Evolutionary conservation across 164 flowering plant genomes (phyloP).

Genomic region (Magnolia kwangsiensis): DNA sequence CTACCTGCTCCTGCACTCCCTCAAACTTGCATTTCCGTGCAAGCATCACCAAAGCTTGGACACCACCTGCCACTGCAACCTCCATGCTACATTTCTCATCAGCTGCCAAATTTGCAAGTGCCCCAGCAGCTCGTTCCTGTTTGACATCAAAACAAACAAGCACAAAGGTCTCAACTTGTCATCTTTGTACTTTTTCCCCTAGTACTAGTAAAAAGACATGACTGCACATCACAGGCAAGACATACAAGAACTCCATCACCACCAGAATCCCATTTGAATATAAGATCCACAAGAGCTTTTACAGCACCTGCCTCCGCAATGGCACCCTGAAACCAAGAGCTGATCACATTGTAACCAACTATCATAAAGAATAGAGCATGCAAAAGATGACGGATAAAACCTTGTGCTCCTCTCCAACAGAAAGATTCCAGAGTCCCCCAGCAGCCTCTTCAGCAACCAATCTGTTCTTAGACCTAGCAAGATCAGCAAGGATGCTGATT

Average conservation of each 20-base stretch:
- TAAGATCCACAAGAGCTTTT: constrained; percentile 88
- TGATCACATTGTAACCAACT: neutral
- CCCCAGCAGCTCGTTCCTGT: constrained; percentile 98
- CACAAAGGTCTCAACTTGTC: neutral
- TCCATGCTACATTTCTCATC: constrained; percentile 97
- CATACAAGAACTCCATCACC: constrained; percentile 93
- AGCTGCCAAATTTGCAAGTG: constrained; percentile 96
- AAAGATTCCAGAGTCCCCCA: constrained; percentile 98
- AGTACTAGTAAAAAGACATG: neutral
- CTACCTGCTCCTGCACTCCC: constrained; percentile 98
- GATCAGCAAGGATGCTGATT: constrained; percentile 68
- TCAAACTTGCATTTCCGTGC: constrained; percentile 89
- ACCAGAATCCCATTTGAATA: constrained; percentile 86
- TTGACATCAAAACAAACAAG: constrained; percentile 10
- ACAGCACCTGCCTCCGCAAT: constrained; percentile 97
- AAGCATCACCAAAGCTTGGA: constrained; percentile 92
- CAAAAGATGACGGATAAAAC: constrained; percentile 33
- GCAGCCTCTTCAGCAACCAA: constrained; percentile 99
- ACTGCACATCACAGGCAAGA: constrained; percentile 7
- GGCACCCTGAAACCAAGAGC: constrained; percentile 59
- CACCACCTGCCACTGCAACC: constrained; percentile 89
- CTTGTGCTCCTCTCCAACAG: constrained; percentile 99
- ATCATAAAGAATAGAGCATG: neutral
- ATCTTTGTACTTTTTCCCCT: neutral
- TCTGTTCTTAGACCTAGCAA: constrained; percentile 93